A percentile compares a stretch with the other conserved stretches of the same genome.
phyloP scores from a whole-genome alignment of 805 yeast species.

The Yarrowia keelungensis region DNA sequence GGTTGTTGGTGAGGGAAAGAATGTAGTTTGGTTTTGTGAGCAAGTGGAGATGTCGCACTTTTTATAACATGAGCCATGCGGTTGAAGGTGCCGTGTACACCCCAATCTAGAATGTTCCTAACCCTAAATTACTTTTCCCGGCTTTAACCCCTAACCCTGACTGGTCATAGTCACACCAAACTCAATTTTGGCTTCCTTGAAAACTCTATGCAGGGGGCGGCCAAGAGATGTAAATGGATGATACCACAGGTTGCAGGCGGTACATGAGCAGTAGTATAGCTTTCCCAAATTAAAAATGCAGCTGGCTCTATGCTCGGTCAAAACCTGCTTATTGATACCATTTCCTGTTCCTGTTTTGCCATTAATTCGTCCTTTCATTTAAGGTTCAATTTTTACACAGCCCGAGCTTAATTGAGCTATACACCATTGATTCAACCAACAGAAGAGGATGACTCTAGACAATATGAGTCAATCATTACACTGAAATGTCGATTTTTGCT shows the following conservation, averaged over 20 bases:
- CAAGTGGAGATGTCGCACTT: conserved; percentile 17
- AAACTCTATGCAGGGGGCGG: not conserved
- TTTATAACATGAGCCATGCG: conserved; percentile 34
- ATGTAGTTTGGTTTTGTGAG: conserved; percentile 13
- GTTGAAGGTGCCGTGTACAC: conserved; percentile 16
- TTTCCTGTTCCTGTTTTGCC: too few species aligned
- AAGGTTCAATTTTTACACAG: conserved; percentile 1
- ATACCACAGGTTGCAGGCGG: too few species aligned
- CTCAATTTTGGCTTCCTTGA: not conserved
- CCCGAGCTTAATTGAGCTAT: conserved; percentile 10
- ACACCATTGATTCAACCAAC: not conserved
- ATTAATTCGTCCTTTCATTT: not conserved
- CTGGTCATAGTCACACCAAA: conserved; percentile 37
- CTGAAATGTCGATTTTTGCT: not conserved
- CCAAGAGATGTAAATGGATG: too few species aligned
- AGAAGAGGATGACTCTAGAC: not conserved
- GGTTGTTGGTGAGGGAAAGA: conserved; percentile 15
- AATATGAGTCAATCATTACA: not conserved
- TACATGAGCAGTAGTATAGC: too few species aligned
- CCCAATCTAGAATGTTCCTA: conserved; percentile 6
- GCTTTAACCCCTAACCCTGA: conserved; percentile 9
- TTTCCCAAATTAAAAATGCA: too few species aligned
- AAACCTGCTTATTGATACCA: too few species aligned
- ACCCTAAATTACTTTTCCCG: conserved; percentile 4
- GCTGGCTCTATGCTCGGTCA: too few species aligned